phyloP scores from a whole-genome alignment of 805 yeast species.

The Starmera caribaea region DNA sequence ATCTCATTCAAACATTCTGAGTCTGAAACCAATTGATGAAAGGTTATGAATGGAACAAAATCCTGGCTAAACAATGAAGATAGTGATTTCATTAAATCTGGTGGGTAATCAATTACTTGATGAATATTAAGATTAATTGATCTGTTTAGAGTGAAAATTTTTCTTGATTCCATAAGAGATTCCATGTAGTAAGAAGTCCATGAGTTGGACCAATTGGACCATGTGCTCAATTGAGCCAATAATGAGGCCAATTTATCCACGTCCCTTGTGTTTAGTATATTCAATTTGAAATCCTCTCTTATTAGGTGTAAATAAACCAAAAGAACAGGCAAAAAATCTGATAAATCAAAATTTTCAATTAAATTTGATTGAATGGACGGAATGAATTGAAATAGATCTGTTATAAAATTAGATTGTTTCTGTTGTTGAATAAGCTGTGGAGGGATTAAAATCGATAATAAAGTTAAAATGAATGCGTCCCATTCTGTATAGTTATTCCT shows the following conservation, averaged over 20 bases:
- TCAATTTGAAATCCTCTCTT: slow-evolving; percentile 64
- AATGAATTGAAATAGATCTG: slow-evolving; percentile 6
- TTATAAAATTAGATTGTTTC: slow-evolving; percentile 5
- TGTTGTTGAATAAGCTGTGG: slow-evolving; percentile 22
- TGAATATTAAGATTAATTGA: neutral
- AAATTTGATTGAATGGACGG: slow-evolving; percentile 11
- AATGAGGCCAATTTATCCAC: slow-evolving; percentile 38
- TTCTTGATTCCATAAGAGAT: slow-evolving; percentile 26
- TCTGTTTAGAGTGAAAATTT: slow-evolving; percentile 27
- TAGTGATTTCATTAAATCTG: slow-evolving; percentile 47
- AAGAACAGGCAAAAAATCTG: slow-evolving; percentile 52
- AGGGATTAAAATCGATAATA: slow-evolving; percentile 43
- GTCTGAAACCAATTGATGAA: slow-evolving; percentile 61
- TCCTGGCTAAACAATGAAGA: slow-evolving; percentile 36
- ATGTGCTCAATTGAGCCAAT: slow-evolving; percentile 48
- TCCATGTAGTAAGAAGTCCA: slow-evolving; percentile 54
- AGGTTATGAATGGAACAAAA: slow-evolving; percentile 48
- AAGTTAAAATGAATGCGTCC: slow-evolving; percentile 45
- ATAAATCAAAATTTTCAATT: slow-evolving; percentile 22
- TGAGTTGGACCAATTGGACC: slow-evolving; percentile 66
- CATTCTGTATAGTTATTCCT: slow-evolving; percentile 31
- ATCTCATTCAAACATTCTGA: slow-evolving; percentile 45
- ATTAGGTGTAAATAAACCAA: slow-evolving; percentile 63
- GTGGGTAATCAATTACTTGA: slow-evolving; percentile 38
- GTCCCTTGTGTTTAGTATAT: slow-evolving; percentile 30